These are phyloP conservation scores for Umbelopsis isabellina DNA, from an alignment of 192 early-diverging fungal species.

Conservation along the genomic window DNA sequence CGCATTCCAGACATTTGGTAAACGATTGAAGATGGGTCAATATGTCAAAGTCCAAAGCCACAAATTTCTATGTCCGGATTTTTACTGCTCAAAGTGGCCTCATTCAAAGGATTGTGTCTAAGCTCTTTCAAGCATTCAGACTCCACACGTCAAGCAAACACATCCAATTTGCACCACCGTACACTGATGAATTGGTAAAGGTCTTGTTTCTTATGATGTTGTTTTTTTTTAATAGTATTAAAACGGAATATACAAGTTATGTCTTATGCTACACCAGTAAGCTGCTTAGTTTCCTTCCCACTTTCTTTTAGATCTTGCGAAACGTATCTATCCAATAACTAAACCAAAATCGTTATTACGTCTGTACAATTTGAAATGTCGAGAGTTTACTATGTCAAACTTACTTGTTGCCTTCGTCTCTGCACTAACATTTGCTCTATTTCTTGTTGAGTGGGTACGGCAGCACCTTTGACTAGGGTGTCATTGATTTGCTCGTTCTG, in stretches of 20 bases:
- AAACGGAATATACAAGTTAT: background rate
- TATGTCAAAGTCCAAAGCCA: background rate
- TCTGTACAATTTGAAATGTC: background rate
- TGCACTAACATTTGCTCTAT: conserved; percentile 76
- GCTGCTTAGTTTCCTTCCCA: conserved; percentile 35
- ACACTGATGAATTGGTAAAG: no score
- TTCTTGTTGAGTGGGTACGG: conserved; percentile 73
- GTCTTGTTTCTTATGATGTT: background rate
- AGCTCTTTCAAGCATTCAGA: no score
- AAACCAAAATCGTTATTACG: background rate
- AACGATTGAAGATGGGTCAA: background rate
- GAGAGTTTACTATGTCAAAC: no score
- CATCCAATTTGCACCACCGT: no score
- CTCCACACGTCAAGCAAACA: no score
- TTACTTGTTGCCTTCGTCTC: conserved; percentile 68
- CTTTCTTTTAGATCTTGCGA: conserved; percentile 41
- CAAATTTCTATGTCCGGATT: background rate
- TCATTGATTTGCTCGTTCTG: conserved; percentile 29
- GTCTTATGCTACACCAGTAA: conserved; percentile 31
- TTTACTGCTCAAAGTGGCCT: background rate
- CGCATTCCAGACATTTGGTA: conserved; percentile 4
- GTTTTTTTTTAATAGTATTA: background rate
- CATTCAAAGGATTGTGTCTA: no score
- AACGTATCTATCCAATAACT: conserved; percentile 53
- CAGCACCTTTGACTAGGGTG: conserved; percentile 37